These are phyloP conservation scores for Fistulinella cinereoalba DNA, from an alignment of 1,284 basidiomycete genomes.

Conservation along the genomic window DNA sequence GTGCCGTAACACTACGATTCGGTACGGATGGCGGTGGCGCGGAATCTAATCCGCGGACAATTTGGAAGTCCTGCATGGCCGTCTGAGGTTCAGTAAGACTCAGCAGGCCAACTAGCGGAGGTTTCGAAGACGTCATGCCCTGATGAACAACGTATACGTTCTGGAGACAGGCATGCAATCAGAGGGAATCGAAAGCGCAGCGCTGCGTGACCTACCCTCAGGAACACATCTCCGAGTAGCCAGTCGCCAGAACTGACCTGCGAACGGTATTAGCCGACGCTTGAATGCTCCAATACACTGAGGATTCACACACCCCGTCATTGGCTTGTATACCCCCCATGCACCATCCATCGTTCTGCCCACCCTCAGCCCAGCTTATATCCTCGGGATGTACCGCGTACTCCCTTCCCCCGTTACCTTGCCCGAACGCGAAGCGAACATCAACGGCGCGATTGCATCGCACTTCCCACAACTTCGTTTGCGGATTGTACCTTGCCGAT, in stretches of 20 bases:
- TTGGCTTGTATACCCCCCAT: constrained; percentile 57
- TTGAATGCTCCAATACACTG: not conserved
- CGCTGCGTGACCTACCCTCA: constrained; percentile 42
- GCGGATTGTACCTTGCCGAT: constrained; percentile 38
- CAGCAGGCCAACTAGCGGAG: constrained; percentile 49
- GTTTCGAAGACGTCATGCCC: constrained; percentile 38
- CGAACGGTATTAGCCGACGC: constrained; percentile 3
- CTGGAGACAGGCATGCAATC: constrained; percentile 26
- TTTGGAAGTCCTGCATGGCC: constrained; percentile 42
- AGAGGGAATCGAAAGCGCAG: not conserved
- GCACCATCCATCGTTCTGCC: constrained; percentile 48
- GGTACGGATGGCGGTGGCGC: constrained; percentile 28
- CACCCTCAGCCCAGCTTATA: constrained; percentile 47
- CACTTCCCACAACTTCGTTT: constrained; percentile 48
- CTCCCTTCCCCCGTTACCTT: constrained; percentile 36
- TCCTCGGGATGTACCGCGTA: constrained; percentile 53
- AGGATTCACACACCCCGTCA: constrained; percentile 41
- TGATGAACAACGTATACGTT: constrained; percentile 56
- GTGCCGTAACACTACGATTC: constrained; percentile 5
- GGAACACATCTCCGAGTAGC: constrained; percentile 57
- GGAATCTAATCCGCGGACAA: constrained; percentile 44
- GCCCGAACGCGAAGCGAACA: constrained; percentile 48
- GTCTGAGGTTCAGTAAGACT: constrained; percentile 42
- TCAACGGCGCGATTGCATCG: constrained; percentile 47
- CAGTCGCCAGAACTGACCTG: constrained; percentile 62